A percentile compares a stretch with the other conserved stretches of the same genome.
Conservation (phyloP, 2,329 filamentous ascomycete species). For the Colletotrichum cereale region DNA sequence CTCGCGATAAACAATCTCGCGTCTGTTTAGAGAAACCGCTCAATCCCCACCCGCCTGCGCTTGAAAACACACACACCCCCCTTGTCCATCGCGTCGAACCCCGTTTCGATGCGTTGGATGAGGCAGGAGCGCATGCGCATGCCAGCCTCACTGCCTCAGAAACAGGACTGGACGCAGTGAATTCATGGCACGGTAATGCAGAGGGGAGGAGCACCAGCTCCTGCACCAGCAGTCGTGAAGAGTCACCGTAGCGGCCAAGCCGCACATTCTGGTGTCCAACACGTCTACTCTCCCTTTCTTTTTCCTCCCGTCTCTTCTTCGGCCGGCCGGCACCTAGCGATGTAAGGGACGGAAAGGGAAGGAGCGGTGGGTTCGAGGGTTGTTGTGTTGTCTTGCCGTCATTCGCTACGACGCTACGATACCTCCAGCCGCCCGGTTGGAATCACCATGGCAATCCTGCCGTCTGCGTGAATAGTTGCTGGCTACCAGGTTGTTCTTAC, state of each 20-base stretch:
- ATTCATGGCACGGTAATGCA: conserved; percentile 20
- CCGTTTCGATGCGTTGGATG: conserved; percentile 26
- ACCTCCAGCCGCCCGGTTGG: conserved; percentile 16
- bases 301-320: neutral
- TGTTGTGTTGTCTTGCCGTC: conserved; percentile 34
- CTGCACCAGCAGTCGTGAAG: no score
- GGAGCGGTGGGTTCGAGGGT: neutral
- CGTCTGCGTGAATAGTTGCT: neutral
- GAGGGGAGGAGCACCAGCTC: conserved; percentile 22
- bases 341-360: neutral
- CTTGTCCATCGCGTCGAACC: conserved; percentile 2
- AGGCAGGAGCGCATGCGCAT: conserved; percentile 14
- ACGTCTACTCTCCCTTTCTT: neutral
- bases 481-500: conserved; percentile 1
- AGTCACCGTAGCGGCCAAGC: conserved; percentile 11
- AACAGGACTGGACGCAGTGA: conserved; percentile 9
- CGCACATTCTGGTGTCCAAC: conserved; percentile 1
- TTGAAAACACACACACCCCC: no score
- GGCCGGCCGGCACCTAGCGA: neutral
- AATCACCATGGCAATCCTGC: conserved; percentile 32
- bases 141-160: conserved; percentile 15
- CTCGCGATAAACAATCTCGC: neutral
- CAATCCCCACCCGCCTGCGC: conserved; percentile 19
- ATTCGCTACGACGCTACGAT: conserved; percentile 33
- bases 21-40: conserved; percentile 16